Percentiles rank a stretch among this genome's conserved stretches.
phyloP scores from a whole-genome alignment of 441 rosid species.

The Theobroma grandiflorum region DNA sequence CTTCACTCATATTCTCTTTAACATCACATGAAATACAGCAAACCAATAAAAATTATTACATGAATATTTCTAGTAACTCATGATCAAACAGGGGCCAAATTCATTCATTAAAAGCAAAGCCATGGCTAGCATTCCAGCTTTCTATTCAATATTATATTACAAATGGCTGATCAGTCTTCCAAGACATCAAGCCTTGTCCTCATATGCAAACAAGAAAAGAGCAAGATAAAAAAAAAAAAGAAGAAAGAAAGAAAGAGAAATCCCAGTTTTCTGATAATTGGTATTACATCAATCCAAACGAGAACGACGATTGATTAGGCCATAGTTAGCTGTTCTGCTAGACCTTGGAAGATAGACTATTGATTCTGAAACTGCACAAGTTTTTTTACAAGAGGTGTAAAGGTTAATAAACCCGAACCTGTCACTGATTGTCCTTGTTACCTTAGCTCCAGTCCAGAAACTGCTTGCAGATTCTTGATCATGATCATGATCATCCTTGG shows the following conservation, averaged over 20 bases:
- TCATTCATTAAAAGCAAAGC: constrained; percentile 3
- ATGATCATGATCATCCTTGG: constrained; percentile 51
- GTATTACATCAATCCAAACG: not conserved
- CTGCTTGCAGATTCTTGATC: constrained; percentile 1
- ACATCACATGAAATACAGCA: constrained; percentile 54
- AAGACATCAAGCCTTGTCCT: constrained; percentile 18
- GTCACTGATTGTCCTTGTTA: constrained; percentile 56
- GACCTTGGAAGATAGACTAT: constrained; percentile 68
- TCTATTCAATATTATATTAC: constrained; percentile 13
- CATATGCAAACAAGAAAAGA: not conserved
- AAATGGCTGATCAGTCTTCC: not conserved
- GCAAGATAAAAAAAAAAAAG: constrained; percentile 1
- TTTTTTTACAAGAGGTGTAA: constrained; percentile 70
- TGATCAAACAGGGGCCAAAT: not conserved
- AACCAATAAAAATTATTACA: constrained; percentile 2
- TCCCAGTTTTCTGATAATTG: not conserved
- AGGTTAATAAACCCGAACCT: constrained; percentile 68
- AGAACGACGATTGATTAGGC: constrained; percentile 47
- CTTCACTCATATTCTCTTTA: constrained; percentile 36
- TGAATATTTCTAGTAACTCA: not conserved
- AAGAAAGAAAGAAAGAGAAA: not conserved
- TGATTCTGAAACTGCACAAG: constrained; percentile 74
- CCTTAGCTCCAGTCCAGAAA: constrained; percentile 42
- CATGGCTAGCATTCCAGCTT: not conserved
- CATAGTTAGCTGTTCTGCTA: constrained; percentile 43